These are phyloP conservation scores for Triangularia verruculosa DNA, from an alignment of 2,329 filamentous ascomycete species.

Conservation along the genomic window DNA sequence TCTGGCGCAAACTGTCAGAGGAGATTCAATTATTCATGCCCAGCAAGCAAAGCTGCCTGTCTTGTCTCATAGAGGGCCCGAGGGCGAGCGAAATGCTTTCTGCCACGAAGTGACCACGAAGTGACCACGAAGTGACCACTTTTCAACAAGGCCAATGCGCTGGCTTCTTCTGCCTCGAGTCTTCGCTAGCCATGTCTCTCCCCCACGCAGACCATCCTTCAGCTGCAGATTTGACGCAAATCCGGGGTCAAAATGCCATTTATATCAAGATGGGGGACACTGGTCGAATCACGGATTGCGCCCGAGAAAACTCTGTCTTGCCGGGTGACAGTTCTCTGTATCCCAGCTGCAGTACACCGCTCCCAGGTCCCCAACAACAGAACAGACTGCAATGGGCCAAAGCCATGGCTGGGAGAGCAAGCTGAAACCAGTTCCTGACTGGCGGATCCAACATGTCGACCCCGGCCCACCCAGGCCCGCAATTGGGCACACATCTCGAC, in stretches of 20 bases:
- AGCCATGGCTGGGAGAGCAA: constrained; percentile 1
- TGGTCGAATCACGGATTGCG: not conserved
- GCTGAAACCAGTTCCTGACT: constrained; percentile 4
- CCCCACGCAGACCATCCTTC: not conserved
- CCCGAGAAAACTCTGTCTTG: constrained; percentile 4
- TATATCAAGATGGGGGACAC: not conserved
- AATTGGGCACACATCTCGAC: constrained; percentile 1
- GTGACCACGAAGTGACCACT: no score
- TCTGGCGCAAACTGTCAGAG: not conserved
- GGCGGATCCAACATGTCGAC: not conserved
- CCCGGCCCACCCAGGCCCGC: not conserved
- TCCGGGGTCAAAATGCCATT: not conserved
- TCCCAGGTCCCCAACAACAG: constrained; percentile 4
- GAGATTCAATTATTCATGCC: not conserved
- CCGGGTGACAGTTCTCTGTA: constrained; percentile 1
- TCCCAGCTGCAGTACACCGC: constrained; percentile 6
- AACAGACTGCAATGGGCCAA: constrained; percentile 2
- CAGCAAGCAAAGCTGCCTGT: not conserved
- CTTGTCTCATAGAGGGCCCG: not conserved
- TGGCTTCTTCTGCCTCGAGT: not conserved
- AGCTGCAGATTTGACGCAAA: not conserved
- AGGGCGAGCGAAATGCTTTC: not conserved
- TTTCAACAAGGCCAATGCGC: not conserved
- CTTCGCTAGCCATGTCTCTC: not conserved
- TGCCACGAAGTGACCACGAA: no score